A percentile compares a stretch with the other conserved stretches of the same genome.
Evolutionary conservation across 768 basidiomycete species (phyloP).

Genomic region (Mycena rebaudengoi): DNA sequence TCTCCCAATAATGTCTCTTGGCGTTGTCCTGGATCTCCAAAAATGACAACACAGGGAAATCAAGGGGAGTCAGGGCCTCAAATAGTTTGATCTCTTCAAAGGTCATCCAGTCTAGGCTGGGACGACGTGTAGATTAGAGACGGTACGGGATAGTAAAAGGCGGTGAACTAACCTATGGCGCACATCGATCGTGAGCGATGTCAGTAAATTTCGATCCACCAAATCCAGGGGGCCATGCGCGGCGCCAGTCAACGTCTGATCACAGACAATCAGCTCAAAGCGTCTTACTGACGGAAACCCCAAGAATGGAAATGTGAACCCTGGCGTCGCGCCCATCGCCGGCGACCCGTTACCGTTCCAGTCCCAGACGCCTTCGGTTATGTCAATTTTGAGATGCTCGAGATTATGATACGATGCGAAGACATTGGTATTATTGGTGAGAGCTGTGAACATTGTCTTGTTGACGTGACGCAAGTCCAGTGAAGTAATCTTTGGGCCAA

Average conservation of each 20-base stretch:
- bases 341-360: slow-evolving; percentile 30
- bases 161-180: slow-evolving; percentile 25
- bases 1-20: slow-evolving; percentile 14
- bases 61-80: slow-evolving; percentile 18
- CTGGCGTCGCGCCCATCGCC: slow-evolving; percentile 23
- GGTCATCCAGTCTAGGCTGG: slow-evolving; percentile 18
- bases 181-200: slow-evolving; percentile 26
- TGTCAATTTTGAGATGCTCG: slow-evolving; percentile 27
- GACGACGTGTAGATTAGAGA: neutral
- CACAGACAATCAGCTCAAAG: slow-evolving; percentile 30
- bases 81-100: slow-evolving; percentile 21
- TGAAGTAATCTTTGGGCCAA: slow-evolving; percentile 20
- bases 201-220: slow-evolving; percentile 22
- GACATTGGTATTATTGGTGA: slow-evolving; percentile 2
- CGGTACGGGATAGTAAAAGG: neutral
- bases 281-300: slow-evolving; percentile 30
- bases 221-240: slow-evolving; percentile 28
- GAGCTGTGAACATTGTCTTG: slow-evolving; percentile 13
- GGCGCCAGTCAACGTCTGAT: slow-evolving; percentile 20
- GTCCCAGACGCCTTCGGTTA: slow-evolving; percentile 34
- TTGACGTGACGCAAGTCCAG: slow-evolving; percentile 22
- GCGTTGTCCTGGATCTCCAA: slow-evolving; percentile 30
- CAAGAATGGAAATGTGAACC: slow-evolving; percentile 21
- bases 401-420: slow-evolving; percentile 23
- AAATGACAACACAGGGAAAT: slow-evolving; percentile 16